Percentiles rank a stretch among this genome's conserved stretches.
Conservation (phyloP, 2,329 filamentous ascomycete species). For the Pestalotiopsis fici region DNA sequence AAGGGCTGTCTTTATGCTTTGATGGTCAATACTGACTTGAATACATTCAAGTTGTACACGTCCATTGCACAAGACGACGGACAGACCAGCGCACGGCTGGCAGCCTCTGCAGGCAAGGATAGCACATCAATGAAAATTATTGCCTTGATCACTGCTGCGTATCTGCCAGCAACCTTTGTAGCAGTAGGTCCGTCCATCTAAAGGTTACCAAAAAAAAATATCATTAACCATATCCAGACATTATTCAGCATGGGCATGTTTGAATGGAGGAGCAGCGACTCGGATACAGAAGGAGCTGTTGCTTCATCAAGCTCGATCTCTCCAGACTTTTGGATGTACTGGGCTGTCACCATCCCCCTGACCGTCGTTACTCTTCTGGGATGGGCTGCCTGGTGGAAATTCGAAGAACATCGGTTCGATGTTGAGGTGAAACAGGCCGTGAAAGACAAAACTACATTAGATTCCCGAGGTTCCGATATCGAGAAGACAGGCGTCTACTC, state of each 20-base stretch:
- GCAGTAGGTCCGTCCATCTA: slow-evolving; percentile 15
- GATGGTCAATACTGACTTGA: background rate
- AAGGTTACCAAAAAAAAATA: no score
- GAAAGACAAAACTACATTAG: background rate
- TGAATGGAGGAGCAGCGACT: background rate
- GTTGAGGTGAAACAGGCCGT: background rate
- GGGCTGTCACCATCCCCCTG: background rate
- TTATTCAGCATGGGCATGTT: slow-evolving; percentile 6
- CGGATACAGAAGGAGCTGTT: background rate
- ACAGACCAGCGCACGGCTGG: background rate
- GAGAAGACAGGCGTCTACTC: background rate
- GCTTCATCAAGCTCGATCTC: background rate
- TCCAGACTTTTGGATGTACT: slow-evolving; percentile 5
- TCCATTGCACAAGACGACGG: slow-evolving; percentile 1
- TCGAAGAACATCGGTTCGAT: background rate
- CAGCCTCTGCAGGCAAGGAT: background rate
- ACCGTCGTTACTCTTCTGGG: background rate
- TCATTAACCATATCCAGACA: background rate
- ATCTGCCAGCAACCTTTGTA: slow-evolving; percentile 36
- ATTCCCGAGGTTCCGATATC: background rate
- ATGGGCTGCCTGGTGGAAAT: background rate
- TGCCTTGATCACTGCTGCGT: slow-evolving; percentile 36
- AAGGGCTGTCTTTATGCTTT: background rate
- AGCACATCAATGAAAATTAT: slow-evolving; percentile 27
- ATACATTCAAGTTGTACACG: background rate